These are phyloP conservation scores for Perkinsus marinus DNA, from an alignment of 169 alveolate species.

Conservation along the genomic window DNA sequence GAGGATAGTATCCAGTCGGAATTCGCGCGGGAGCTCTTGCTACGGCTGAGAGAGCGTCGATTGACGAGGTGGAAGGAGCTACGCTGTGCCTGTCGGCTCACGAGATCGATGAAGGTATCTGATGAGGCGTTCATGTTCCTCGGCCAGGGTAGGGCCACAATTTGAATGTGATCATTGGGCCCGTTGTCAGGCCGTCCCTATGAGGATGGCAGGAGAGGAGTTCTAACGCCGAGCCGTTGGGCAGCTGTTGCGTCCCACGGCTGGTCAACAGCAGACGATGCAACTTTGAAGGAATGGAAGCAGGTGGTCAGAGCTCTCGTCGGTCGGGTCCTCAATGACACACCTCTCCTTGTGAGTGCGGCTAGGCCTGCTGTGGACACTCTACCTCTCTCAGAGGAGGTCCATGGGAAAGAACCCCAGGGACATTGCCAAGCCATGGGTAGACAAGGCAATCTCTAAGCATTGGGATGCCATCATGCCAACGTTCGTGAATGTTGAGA, in stretches of 20 bases:
- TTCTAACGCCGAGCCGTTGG: neutral
- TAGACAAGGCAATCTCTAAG: neutral
- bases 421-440: neutral
- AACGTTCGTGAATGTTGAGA: neutral
- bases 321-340: neutral
- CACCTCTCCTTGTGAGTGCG: neutral
- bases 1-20: neutral
- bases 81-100: neutral
- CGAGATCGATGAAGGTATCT: neutral
- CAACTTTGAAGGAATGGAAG: neutral
- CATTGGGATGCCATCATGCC: neutral
- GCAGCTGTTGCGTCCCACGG: neutral
- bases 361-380: neutral
- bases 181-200: neutral
- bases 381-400: neutral
- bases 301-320: neutral
- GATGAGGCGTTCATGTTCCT: neutral
- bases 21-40: neutral
- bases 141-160: neutral
- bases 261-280: neutral
- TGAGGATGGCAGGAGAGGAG: neutral
- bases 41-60: neutral
- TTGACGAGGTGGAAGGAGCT: neutral
- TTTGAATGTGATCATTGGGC: neutral
- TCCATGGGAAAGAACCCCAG: neutral